Evolutionary conservation across 148 eudicot species (phyloP).

Genomic region (Beta vulgaris): DNA sequence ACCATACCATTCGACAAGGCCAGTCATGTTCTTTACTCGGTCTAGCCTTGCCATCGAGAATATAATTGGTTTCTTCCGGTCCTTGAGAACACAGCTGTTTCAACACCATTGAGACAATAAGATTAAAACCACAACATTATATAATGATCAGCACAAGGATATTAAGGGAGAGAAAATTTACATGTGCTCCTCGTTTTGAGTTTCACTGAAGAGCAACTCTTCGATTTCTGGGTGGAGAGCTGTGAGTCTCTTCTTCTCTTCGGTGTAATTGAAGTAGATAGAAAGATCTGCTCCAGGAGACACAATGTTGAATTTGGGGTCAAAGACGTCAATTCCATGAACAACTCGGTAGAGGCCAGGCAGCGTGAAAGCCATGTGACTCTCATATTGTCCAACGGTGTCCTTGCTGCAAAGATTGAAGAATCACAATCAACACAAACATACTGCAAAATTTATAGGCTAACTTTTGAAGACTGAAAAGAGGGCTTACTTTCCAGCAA

Average conservation of each 20-base stretch:
- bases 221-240: constrained; percentile 82
- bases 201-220: constrained; percentile 74
- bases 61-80: constrained; percentile 80
- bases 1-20: constrained; percentile 90
- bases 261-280: constrained; percentile 78
- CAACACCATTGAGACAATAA: background rate
- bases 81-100: constrained; percentile 72
- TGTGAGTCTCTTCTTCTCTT: constrained; percentile 72
- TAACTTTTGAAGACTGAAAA: background rate
- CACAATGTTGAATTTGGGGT: constrained; percentile 96
- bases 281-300: constrained; percentile 93
- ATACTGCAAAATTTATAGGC: background rate
- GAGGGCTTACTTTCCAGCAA: constrained; percentile 78
- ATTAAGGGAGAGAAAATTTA: constrained; percentile 31
- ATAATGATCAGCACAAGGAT: background rate
- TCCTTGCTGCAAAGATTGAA: constrained; percentile 65
- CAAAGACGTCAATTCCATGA: constrained; percentile 91
- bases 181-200: constrained; percentile 84
- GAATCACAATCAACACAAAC: background rate
- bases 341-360: constrained; percentile 97
- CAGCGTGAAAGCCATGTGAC: constrained; percentile 82
- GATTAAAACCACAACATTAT: background rate
- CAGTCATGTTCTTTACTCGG: constrained; percentile 88
- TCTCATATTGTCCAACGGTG: constrained; percentile 95
- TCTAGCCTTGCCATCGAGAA: constrained; percentile 97